Percentiles rank a stretch among this genome's conserved stretches.
These are phyloP conservation scores for Kazachstania africana DNA, from an alignment of 805 yeast genomes.

Conservation along the genomic window DNA sequence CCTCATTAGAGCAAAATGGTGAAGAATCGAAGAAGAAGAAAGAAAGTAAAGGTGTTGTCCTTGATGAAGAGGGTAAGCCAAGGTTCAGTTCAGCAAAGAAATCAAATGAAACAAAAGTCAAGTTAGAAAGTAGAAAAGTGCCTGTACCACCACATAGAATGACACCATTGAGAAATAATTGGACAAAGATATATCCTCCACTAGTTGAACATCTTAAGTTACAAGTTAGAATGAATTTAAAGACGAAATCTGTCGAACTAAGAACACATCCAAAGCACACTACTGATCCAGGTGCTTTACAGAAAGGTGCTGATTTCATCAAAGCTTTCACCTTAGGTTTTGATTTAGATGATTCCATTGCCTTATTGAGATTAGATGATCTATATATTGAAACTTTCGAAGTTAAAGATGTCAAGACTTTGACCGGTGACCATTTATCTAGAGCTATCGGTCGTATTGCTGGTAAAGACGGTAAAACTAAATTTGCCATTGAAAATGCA, in stretches of 20 bases:
- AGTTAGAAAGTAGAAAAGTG: constrained; percentile 77
- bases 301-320: constrained; percentile 94
- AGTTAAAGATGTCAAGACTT: constrained; percentile 90
- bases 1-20: constrained; percentile 13
- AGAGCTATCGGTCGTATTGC: constrained; percentile 99
- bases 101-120: constrained; percentile 48
- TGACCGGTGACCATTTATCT: constrained; percentile 90
- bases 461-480: constrained; percentile 98
- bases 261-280: constrained; percentile 71
- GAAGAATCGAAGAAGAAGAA: constrained; percentile 17
- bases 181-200: constrained; percentile 95
- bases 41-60: constrained; percentile 25
- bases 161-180: constrained; percentile 79
- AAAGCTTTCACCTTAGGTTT: constrained; percentile 94
- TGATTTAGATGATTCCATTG: constrained; percentile 94
- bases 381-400: constrained; percentile 95
- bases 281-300: constrained; percentile 86
- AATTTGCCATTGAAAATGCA: constrained; percentile 96
- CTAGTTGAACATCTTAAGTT: constrained; percentile 87
- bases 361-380: constrained; percentile 87
- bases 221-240: constrained; percentile 91
- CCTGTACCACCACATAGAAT: constrained; percentile 96
- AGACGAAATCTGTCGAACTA: constrained; percentile 77
- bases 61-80: constrained; percentile 82
- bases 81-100: constrained; percentile 64